Evolutionary conservation across 1,139 yeast genomes (phyloP).

Genomic region (Kodamaea arcana): DNA sequence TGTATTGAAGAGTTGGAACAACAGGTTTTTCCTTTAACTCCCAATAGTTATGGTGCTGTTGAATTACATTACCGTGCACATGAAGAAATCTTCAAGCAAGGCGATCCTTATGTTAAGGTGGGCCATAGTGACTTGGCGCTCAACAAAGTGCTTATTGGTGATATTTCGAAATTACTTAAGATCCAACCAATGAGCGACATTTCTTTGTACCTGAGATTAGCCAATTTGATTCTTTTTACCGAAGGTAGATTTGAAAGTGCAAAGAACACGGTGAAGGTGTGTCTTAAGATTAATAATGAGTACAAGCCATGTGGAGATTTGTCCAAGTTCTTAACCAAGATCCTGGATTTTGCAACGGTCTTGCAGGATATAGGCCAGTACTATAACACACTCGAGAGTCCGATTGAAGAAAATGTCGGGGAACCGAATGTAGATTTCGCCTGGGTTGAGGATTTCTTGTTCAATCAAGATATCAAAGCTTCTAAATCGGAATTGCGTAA

Average conservation of each 20-base stretch:
- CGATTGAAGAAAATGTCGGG: slow-evolving; percentile 15
- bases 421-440: slow-evolving; percentile 25
- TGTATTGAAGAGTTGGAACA: slow-evolving; percentile 21
- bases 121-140: slow-evolving; percentile 7
- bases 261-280: slow-evolving; percentile 47
- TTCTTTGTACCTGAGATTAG: slow-evolving; percentile 24
- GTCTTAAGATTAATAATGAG: slow-evolving; percentile 71
- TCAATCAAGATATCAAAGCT: slow-evolving; percentile 23
- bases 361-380: slow-evolving; percentile 40
- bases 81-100: slow-evolving; percentile 13
- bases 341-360: slow-evolving; percentile 28
- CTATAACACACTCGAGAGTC: slow-evolving; percentile 23
- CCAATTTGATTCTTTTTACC: slow-evolving; percentile 47
- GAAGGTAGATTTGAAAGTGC: slow-evolving; percentile 51
- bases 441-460: slow-evolving; percentile 21
- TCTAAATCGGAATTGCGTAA: slow-evolving; percentile 30
- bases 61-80: slow-evolving; percentile 20
- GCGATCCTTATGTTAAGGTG: slow-evolving; percentile 10
- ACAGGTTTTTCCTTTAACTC: slow-evolving; percentile 21
- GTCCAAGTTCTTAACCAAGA: slow-evolving; percentile 42
- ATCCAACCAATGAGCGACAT: slow-evolving; percentile 31
- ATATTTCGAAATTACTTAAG: slow-evolving; percentile 24
- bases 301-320: slow-evolving; percentile 47
- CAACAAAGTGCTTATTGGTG: slow-evolving; percentile 21
- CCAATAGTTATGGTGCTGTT: slow-evolving; percentile 17